Percentiles rank a stretch among this genome's conserved stretches.
Conservation (phyloP, 2,329 filamentous ascomycete genomes). For the Beauveria caledonica region DNA sequence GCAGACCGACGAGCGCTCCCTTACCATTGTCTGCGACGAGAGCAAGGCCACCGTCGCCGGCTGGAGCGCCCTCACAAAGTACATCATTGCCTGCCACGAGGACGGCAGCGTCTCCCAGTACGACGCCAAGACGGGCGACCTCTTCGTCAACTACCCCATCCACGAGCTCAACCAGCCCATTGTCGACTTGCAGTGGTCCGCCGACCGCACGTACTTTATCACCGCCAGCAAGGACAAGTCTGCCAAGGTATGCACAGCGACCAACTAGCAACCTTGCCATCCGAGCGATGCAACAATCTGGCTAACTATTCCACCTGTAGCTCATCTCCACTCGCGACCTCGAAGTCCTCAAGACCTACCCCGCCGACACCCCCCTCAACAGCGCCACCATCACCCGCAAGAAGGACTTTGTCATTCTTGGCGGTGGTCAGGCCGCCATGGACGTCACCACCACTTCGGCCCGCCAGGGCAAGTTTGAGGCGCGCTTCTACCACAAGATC, state of each 20-base stretch:
- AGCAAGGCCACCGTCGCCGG: slow-evolving; percentile 97
- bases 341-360: slow-evolving; percentile 85
- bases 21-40: slow-evolving; percentile 89
- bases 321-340: slow-evolving; percentile 81
- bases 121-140: slow-evolving; percentile 85
- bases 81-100: slow-evolving; percentile 96
- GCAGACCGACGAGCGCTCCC: slow-evolving; percentile 72
- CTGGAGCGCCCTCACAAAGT: slow-evolving; percentile 90
- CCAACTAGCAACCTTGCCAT: no score
- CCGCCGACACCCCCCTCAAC: slow-evolving; percentile 91
- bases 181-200: slow-evolving; percentile 90
- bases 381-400: slow-evolving; percentile 87
- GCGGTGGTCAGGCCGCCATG: slow-evolving; percentile 97
- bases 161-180: slow-evolving; percentile 80
- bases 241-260: slow-evolving; percentile 46
- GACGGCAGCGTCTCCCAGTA: slow-evolving; percentile 88
- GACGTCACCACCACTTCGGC: slow-evolving; percentile 93
- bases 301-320: slow-evolving; percentile 27
- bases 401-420: slow-evolving; percentile 96
- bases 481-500: slow-evolving; percentile 98
- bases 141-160: slow-evolving; percentile 69
- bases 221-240: slow-evolving; percentile 97
- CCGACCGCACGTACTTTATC: slow-evolving; percentile 95
- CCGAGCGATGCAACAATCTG: neutral
- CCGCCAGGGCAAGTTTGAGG: slow-evolving; percentile 97